Evolutionary conservation across 2,329 filamentous ascomycete genomes (phyloP).

Genomic region (Colletotrichum costaricense): DNA sequence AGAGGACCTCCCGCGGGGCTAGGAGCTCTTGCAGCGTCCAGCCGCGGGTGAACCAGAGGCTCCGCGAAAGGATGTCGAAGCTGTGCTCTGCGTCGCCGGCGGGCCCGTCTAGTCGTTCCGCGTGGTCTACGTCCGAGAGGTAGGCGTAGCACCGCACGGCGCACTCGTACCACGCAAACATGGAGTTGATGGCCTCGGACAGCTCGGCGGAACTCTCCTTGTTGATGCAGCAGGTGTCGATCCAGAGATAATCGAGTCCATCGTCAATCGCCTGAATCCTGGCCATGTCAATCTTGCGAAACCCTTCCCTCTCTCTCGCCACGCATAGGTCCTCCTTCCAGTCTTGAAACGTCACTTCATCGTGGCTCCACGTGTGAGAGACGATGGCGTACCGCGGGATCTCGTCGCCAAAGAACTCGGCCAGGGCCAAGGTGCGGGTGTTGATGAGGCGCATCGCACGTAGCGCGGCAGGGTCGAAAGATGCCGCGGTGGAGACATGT

Average conservation of each 20-base stretch:
- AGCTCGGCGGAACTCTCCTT: slow-evolving; percentile 32
- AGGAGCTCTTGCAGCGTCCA: slow-evolving; percentile 39
- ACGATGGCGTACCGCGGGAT: slow-evolving; percentile 40
- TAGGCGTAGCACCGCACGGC: slow-evolving; percentile 33
- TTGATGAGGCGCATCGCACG: slow-evolving; percentile 44
- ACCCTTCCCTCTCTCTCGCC: slow-evolving; percentile 19
- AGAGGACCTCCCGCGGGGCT: slow-evolving; percentile 29
- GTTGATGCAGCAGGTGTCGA: slow-evolving; percentile 38
- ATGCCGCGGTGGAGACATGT: neutral
- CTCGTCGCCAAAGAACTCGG: slow-evolving; percentile 39
- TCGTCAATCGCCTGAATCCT: slow-evolving; percentile 13
- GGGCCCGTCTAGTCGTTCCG: neutral
- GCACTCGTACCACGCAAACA: slow-evolving; percentile 35
- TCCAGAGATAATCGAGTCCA: slow-evolving; percentile 30
- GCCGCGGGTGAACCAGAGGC: slow-evolving; percentile 37
- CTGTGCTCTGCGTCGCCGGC: neutral
- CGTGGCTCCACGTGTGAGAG: slow-evolving; percentile 40
- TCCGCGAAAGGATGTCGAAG: neutral
- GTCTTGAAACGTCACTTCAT: slow-evolving; percentile 37
- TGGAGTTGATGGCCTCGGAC: slow-evolving; percentile 32
- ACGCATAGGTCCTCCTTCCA: slow-evolving; percentile 13
- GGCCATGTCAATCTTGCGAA: slow-evolving; percentile 27
- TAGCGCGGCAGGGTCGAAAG: neutral
- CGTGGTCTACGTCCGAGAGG: slow-evolving; percentile 18
- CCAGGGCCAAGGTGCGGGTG: slow-evolving; percentile 36